Percentiles rank a stretch among this genome's conserved stretches.
These are phyloP conservation scores for Arachis hypogaea DNA, from an alignment of 306 rosid genomes.

Conservation along the genomic window DNA sequence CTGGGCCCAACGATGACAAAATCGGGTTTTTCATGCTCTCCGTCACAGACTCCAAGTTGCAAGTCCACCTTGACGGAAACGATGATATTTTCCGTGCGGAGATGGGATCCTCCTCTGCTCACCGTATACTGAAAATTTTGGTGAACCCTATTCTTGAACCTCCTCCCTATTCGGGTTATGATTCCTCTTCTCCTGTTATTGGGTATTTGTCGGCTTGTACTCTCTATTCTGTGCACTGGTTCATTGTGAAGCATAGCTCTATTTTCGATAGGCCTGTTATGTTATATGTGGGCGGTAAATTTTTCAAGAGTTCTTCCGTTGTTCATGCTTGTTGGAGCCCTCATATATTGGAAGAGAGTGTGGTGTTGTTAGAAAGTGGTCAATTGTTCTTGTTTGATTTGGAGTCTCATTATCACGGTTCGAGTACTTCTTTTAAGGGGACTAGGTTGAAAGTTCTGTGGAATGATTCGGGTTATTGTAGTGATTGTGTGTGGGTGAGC, in stretches of 20 bases:
- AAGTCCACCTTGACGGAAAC: conserved; percentile 16
- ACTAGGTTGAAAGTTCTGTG: conserved; percentile 56
- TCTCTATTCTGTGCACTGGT: conserved; percentile 65
- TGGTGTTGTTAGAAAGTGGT: conserved; percentile 63
- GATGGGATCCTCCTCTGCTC: conserved; percentile 18
- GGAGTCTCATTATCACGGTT: conserved; percentile 33
- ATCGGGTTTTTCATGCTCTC: conserved; percentile 51
- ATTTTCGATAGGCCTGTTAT: conserved; percentile 41
- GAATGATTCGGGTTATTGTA: conserved; percentile 38
- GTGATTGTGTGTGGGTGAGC: conserved; percentile 55
- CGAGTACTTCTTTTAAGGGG: conserved; percentile 44
- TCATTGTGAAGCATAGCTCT: conserved; percentile 32
- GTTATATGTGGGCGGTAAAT: conserved; percentile 48
- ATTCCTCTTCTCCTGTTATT: conserved; percentile 31
- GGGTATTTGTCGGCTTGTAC: conserved; percentile 62
- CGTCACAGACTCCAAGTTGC: conserved; percentile 28
- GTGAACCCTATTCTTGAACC: conserved; percentile 40
- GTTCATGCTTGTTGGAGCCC: conserved; percentile 77
- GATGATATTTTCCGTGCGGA: conserved; percentile 36
- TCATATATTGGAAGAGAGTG: conserved; percentile 55
- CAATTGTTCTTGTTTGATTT: conserved; percentile 66
- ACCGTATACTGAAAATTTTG: conserved; percentile 48
- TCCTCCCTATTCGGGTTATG: conserved; percentile 8
- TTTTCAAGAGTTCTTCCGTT: conserved; percentile 53
- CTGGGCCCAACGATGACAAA: conserved; percentile 55